Evolutionary conservation across 2,329 filamentous ascomycete genomes (phyloP).

Genomic region (Cadophora sp.): DNA sequence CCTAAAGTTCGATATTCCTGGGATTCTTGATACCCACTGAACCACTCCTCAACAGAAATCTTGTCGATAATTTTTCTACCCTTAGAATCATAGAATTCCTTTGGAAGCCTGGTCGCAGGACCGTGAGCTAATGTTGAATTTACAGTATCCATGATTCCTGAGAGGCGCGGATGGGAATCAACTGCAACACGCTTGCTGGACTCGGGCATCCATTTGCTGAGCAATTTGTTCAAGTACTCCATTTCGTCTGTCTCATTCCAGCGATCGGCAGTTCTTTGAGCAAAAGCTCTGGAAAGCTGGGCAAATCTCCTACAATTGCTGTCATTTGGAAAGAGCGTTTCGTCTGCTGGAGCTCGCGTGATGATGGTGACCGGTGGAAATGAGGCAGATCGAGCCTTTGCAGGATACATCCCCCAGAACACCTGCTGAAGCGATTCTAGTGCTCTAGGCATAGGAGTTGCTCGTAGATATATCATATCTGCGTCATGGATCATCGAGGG

Average conservation of each 20-base stretch:
- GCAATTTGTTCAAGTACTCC: conserved; percentile 77
- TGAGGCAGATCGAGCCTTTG: conserved; percentile 52
- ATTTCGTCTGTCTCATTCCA: conserved; percentile 85
- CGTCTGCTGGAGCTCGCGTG: conserved; percentile 68
- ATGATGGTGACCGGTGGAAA: conserved; percentile 71
- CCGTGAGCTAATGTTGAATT: conserved; percentile 90
- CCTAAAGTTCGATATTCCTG: conserved; percentile 88
- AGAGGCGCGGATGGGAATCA: conserved; percentile 82
- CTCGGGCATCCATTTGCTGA: conserved; percentile 86
- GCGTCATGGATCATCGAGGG: conserved; percentile 60
- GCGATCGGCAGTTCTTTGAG: conserved; percentile 70
- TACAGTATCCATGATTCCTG: conserved; percentile 92
- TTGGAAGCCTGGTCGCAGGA: conserved; percentile 76
- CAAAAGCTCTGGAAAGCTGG: conserved; percentile 72
- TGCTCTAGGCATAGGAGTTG: conserved; percentile 77
- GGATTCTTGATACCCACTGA: conserved; percentile 82
- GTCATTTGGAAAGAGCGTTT: conserved; percentile 84
- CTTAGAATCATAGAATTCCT: conserved; percentile 85
- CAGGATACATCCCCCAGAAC: conserved; percentile 77
- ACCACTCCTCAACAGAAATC: conserved; percentile 92
- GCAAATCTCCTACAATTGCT: conserved; percentile 75
- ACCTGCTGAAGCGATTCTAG: conserved; percentile 80
- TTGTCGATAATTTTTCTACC: conserved; percentile 71
- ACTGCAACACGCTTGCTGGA: conserved; percentile 74
- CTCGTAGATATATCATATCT: conserved; percentile 73